These are phyloP conservation scores for Lactarius quietus DNA, from an alignment of 768 basidiomycete genomes.

Conservation along the genomic window DNA sequence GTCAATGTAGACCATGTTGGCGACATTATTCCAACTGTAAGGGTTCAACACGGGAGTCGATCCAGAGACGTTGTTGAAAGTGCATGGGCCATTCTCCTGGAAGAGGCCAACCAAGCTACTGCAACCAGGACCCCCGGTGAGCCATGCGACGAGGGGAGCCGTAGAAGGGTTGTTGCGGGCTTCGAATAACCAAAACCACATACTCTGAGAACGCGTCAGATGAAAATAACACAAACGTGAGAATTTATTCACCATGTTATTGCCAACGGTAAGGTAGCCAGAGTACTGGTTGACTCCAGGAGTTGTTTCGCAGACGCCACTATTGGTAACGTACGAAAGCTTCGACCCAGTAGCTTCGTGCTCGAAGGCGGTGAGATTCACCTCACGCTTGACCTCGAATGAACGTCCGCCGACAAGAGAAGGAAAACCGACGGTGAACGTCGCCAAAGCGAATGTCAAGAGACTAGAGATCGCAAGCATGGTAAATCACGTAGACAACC, in stretches of 20 bases:
- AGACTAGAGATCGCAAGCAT: no score
- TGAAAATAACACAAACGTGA: background rate
- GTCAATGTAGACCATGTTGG: slow-evolving; percentile 23
- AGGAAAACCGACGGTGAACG: no score
- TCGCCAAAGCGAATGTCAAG: no score
- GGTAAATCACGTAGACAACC: background rate
- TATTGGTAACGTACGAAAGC: slow-evolving; percentile 1
- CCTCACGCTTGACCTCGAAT: slow-evolving; percentile 1
- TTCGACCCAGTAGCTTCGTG: background rate
- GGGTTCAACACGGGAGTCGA: slow-evolving; percentile 11
- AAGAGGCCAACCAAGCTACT: slow-evolving; percentile 10
- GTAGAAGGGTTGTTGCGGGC: slow-evolving; percentile 4
- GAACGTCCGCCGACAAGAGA: background rate
- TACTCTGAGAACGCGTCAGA: background rate
- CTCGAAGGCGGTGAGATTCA: background rate
- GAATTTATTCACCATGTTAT: background rate
- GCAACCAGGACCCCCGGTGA: slow-evolving; percentile 5
- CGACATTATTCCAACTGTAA: slow-evolving; percentile 13
- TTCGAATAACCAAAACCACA: no score
- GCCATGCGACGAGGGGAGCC: slow-evolving; percentile 2
- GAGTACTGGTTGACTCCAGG: no score
- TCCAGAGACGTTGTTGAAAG: slow-evolving; percentile 2
- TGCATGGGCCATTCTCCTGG: no score
- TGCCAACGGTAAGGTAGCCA: background rate
- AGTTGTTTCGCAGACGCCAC: no score